phyloP scores from a whole-genome alignment of 2,329 filamentous ascomycete genomes.

The Leptosphaerulina australis region DNA sequence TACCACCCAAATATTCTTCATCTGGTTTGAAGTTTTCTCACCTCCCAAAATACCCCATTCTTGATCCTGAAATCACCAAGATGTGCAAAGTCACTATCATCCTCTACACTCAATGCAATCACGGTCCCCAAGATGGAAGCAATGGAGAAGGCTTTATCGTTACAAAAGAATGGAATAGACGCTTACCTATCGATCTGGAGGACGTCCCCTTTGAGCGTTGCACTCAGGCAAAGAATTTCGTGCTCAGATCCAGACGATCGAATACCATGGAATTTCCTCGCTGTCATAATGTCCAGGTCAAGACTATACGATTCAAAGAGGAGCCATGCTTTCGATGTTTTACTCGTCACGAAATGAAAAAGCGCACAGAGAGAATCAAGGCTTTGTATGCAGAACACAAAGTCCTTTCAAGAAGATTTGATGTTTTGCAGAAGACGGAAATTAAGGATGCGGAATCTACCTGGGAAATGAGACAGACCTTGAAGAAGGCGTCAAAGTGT shows the following conservation, averaged over 20 bases:
- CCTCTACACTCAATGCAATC: background rate
- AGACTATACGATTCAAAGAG: background rate
- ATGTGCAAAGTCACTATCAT: conserved; percentile 4
- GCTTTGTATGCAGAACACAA: background rate
- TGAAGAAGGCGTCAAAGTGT: background rate
- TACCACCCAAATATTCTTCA: background rate
- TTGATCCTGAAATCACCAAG: background rate
- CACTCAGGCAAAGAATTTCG: background rate
- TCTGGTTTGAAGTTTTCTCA: background rate
- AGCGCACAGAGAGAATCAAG: background rate
- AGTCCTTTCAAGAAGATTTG: background rate
- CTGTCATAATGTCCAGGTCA: background rate
- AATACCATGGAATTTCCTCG: background rate
- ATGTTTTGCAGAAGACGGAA: background rate
- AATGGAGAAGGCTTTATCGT: conserved; percentile 1
- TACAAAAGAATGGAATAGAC: background rate
- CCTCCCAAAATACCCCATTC: too few relatives aligned
- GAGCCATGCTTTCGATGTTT: conserved; percentile 3
- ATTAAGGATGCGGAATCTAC: background rate
- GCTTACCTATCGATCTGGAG: background rate
- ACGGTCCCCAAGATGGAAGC: background rate
- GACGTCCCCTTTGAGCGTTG: background rate
- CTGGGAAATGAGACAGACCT: background rate
- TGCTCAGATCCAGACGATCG: background rate
- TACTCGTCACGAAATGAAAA: background rate